Evolutionary conservation across 2,329 filamentous ascomycete species (phyloP), one percentile per base, ranked within the genome.

Genomic region (Aspergillus luchuensis): DNA sequence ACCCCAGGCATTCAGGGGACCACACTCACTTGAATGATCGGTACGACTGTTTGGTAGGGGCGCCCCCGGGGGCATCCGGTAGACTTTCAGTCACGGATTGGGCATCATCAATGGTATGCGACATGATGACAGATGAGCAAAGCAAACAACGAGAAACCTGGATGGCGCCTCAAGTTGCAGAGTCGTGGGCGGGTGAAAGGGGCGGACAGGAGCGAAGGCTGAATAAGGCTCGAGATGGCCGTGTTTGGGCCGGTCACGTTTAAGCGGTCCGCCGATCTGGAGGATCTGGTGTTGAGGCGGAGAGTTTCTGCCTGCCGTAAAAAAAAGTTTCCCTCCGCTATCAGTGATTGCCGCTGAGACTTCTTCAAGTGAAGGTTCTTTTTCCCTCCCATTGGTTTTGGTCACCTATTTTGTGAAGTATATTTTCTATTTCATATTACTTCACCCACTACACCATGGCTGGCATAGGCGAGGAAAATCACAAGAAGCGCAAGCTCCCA

Each of bases 401-500:
- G 23, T 43, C 49, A 25, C 48, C 39, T 51, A 2, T 36, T 23
- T 21, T 51, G 21, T 30, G 25, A 50, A 15, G 13, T 15, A 25
- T 17, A 28, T 2, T 11, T 6, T 28, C 5, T n/a, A 8, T 7
- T 30, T 13, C n/a, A 13, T 6, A 39, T 13, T 30, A 5, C 30
- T 51, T 11, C 11, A 21, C 13, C 17, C 15, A 36, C 19, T 23
- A 21, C 36, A 70, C 56, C 56, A 77, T 76, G 74, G 50, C 67
- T 8, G 69, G 67, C 47, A 50, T 68, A 23, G 62, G 66, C 30
- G 70, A 74, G 62, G 63, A 65, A 48, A 68, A 62, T 41, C 66
- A 73, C 47, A 89, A 85, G 73, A 92, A 96, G 80, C 89, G 91
- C 76, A 95, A 94, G 78, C 80, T 87, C 39, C 69, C 73, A 53